Percentiles rank a stretch among this genome's conserved stretches.
Evolutionary conservation across 2,329 filamentous ascomycete genomes (phyloP).

Genomic region (Fusarium setosum): DNA sequence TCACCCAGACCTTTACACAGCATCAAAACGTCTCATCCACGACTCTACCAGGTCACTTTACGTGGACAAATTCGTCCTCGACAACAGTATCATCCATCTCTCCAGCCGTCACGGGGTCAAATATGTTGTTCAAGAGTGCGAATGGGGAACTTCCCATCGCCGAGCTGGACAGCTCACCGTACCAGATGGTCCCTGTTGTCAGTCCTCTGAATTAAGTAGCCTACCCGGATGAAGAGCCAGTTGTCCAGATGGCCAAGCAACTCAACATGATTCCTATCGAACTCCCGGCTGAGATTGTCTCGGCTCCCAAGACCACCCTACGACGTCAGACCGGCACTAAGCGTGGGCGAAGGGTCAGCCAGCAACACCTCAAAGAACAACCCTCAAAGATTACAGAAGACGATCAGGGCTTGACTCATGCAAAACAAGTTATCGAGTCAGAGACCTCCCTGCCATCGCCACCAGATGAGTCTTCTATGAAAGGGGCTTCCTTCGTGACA

Average conservation of each 20-base stretch:
- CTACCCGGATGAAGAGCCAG: not conserved
- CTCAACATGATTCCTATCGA: constrained; percentile 21
- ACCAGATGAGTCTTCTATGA: no score
- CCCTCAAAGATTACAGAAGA: not conserved
- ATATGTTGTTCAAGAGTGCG: not conserved
- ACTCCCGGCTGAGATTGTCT: constrained; percentile 1
- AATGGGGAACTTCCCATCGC: constrained; percentile 6
- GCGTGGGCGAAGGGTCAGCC: not conserved
- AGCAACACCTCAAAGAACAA: not conserved
- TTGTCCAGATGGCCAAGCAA: constrained; percentile 9
- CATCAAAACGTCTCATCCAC: not conserved
- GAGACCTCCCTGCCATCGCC: no score
- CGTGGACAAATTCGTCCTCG: constrained; percentile 23
- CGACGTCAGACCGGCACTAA: not conserved
- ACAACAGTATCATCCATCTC: constrained; percentile 9
- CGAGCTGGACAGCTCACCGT: constrained; percentile 20
- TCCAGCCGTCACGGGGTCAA: not conserved
- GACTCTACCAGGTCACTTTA: constrained; percentile 7
- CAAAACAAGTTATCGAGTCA: no score
- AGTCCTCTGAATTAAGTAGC: not conserved
- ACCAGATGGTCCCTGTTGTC: constrained; percentile 11
- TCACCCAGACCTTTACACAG: not conserved
- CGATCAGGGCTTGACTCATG: no score
- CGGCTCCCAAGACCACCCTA: not conserved
- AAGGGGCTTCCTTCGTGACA: no score